Evolutionary conservation across 1,284 basidiomycete species (phyloP).

Genomic region (Trichosporon ovoides): DNA sequence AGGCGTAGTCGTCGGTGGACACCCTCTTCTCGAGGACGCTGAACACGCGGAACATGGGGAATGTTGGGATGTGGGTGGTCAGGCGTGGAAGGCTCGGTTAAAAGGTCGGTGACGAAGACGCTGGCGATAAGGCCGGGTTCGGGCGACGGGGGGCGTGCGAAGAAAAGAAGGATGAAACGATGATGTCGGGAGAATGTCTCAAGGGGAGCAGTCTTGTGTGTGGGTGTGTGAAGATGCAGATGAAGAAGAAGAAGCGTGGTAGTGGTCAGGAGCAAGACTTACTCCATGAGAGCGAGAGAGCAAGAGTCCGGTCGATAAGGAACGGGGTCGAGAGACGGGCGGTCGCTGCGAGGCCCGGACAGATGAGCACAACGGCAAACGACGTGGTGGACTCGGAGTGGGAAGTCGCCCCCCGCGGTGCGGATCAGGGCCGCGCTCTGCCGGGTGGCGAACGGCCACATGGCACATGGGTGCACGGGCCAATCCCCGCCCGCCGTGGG

Average conservation of each 20-base stretch:
- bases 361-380: not conserved
- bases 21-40: not conserved
- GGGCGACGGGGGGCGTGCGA: not conserved
- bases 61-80: not conserved
- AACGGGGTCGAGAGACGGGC: not conserved
- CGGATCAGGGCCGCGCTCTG: no score
- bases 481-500: no score
- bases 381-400: not conserved
- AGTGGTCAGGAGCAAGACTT: not conserved
- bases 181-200: not conserved
- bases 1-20: not conserved
- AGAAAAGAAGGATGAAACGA: not conserved
- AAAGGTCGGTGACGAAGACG: not conserved
- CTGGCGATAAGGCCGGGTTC: not conserved
- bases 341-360: not conserved
- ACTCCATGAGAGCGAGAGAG: conserved; percentile 1
- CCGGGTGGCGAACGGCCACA: no score
- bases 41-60: not conserved
- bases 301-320: not conserved
- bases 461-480: no score
- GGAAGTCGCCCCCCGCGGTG: no score
- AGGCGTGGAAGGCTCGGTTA: not conserved
- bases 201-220: no score
- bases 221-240: not conserved
- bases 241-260: not conserved